Evolutionary conservation across 169 alveolate genomes (phyloP), one percentile per base, ranked within the genome.

Genomic region (Babesia ovata): DNA sequence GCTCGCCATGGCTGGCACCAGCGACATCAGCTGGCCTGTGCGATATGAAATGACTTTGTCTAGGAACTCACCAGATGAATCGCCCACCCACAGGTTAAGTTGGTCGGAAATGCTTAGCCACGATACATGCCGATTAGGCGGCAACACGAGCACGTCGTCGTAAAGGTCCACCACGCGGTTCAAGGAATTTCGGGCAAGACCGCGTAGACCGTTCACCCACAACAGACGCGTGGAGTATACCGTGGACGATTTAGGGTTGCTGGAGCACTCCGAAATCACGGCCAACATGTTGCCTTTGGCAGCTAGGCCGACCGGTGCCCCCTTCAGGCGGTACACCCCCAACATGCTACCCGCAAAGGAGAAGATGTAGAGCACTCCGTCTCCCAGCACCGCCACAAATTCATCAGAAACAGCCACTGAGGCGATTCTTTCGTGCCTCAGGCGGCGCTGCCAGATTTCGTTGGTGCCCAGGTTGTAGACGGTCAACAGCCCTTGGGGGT

Each of bases 401-500:
- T 71, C 72, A 46, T 61, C 84, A 3, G 85, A n/a, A 8, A 81
- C 69, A 0, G 79, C 75, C 22, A 81, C 85, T 12, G 74, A 74
- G 53, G 63, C 70, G 24, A 81, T 36, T 3, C 45, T 39, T 16
- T 81, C 88, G 52, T 63, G 42, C 45, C 54, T 61, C 67, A 73
- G 45, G 3, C 88, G 46, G 13, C 88, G 84, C 56, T 81, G 86
- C 88, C 88, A 81, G n/a, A 22, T 63, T 46, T 79, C 87, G 26
- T 65, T 65, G 13, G 63, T 79, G 39, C 45, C 42, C 19, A 79
- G 70, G 62, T 79, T 79, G 63, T 49, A n/a, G 62, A 65, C 70
- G 28, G 71, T 59, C 21, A 71, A 33, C 48, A 79, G 46, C 19
- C 87, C 76, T 8, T 54, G 63, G 29, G 45, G 39, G 0, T 10